Evolutionary conservation across 306 rosid species (phyloP), one percentile per base, ranked within the genome.

Genomic region (Cyclanthera cordifolia): DNA sequence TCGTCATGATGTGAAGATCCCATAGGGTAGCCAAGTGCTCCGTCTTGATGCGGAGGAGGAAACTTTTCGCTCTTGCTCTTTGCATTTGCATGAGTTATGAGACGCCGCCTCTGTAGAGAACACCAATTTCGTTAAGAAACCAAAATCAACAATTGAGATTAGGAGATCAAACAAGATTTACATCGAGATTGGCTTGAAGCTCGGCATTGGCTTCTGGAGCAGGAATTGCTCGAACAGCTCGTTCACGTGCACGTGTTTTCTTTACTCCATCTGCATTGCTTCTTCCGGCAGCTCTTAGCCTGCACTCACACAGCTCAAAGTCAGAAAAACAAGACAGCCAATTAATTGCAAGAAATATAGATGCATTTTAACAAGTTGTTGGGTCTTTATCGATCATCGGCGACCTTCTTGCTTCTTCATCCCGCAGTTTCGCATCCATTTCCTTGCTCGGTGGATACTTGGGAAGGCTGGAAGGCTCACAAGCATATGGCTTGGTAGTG

Each of bases 31-130:
- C 99, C 97, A 28, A 94, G 86, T 20, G 97, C 64, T 85, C 99
- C 99, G 16, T 94, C 99, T 83, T 94, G 95, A 80, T 94, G 99
- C 1, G 99, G 99, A 58, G 99, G 99, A 68, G 97, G 99, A 75
- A 94, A 94, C 84, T 94, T 94, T 73, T 94, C 99, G 4, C 99
- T 94, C 86, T 94, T 94, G 88, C 97, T 94, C 87, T 94, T 94
- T 0, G 97, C 97, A 67, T 94, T 94, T 58, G 99, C 88, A 63
- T 90, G 99, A 9, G 97, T 87, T 73, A 94, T 90, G 60, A 90
- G 71, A 61, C 97, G 83, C 69, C 96, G 91, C 77, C 97, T 88
- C 99, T 90, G 95, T 56, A 34, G 30, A 66, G 51, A 63, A 3
- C 53, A 63, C 19, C 20, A 12, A 69, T 53, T 14, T 47, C 53